These are phyloP conservation scores for Cenococcum geophilum DNA, from an alignment of 495 filamentous ascomycete species.

Conservation along the genomic window DNA sequence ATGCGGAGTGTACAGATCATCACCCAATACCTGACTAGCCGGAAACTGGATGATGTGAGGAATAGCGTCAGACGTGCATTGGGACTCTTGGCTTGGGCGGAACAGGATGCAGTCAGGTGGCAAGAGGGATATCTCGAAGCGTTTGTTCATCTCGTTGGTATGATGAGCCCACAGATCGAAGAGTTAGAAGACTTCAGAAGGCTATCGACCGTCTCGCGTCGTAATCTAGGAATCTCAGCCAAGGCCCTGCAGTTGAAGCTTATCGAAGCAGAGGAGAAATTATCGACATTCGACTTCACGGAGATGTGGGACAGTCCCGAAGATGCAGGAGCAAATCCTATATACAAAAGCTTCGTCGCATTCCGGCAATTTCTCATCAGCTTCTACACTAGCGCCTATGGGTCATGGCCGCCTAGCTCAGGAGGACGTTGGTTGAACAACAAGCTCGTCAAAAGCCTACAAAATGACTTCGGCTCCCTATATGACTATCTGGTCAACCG, in stretches of 20 bases:
- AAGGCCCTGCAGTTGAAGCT: slow-evolving; percentile 59
- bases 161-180: slow-evolving; percentile 52
- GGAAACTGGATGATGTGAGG: slow-evolving; percentile 54
- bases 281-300: slow-evolving; percentile 53
- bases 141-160: slow-evolving; percentile 61
- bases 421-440: slow-evolving; percentile 56
- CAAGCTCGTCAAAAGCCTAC: slow-evolving; percentile 50
- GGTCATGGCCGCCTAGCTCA: slow-evolving; percentile 52
- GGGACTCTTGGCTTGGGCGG: slow-evolving; percentile 58
- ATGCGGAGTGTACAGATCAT: slow-evolving; percentile 30
- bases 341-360: slow-evolving; percentile 48
- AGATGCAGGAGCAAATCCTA: slow-evolving; percentile 33
- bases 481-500: slow-evolving; percentile 70
- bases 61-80: slow-evolving; percentile 57
- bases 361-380: slow-evolving; percentile 52
- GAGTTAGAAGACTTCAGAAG: slow-evolving; percentile 51
- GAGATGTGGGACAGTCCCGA: slow-evolving; percentile 53
- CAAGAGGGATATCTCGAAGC: slow-evolving; percentile 61
- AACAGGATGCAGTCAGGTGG: slow-evolving; percentile 54
- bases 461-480: slow-evolving; percentile 60
- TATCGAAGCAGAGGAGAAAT: slow-evolving; percentile 53
- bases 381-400: slow-evolving; percentile 49
- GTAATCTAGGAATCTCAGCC: slow-evolving; percentile 55
- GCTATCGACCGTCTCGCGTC: slow-evolving; percentile 56
- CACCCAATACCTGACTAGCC: slow-evolving; percentile 21